Evolutionary conservation across 192 early-diverging fungal species (phyloP).

Genomic region (Coemansia furcata): DNA sequence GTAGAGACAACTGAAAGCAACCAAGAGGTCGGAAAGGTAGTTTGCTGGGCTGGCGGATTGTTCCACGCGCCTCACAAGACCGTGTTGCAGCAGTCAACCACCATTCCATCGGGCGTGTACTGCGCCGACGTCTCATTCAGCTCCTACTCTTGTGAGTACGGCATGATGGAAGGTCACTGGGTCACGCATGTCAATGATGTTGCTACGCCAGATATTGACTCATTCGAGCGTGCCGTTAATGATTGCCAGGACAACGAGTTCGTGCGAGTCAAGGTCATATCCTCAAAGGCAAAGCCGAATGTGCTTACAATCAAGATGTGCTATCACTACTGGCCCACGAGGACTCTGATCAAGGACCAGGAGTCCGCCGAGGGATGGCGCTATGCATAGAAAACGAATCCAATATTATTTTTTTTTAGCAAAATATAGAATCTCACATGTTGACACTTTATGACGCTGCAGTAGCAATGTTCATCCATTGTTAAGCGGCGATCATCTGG

Average conservation of each 20-base stretch:
- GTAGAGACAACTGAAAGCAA: constrained; percentile 64
- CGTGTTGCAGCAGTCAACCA: constrained; percentile 64
- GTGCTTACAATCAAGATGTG: constrained; percentile 70
- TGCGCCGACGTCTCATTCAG: constrained; percentile 59
- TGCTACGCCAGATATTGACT: constrained; percentile 57
- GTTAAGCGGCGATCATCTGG: background rate
- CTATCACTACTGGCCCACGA: constrained; percentile 73
- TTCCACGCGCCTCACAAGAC: constrained; percentile 74
- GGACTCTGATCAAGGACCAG: constrained; percentile 55
- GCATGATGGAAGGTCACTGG: constrained; percentile 59
- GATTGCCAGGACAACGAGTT: constrained; percentile 53
- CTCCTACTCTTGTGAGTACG: constrained; percentile 65
- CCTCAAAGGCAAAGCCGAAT: constrained; percentile 47
- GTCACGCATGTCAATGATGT: constrained; percentile 67
- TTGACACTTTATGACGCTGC: background rate
- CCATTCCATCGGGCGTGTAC: constrained; percentile 65
- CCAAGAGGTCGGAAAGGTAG: constrained; percentile 61
- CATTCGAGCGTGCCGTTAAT: constrained; percentile 60
- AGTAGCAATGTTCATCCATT: background rate
- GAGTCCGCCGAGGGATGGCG: constrained; percentile 52
- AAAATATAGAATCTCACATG: no score
- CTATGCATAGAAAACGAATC: background rate
- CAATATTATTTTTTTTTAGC: no score
- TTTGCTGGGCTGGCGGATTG: constrained; percentile 83
- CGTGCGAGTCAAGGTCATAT: constrained; percentile 41